A percentile compares a stretch with the other conserved stretches of the same genome.
These are phyloP conservation scores for Cinnamomum chago DNA, from an alignment of 164 flowering plant species.

Conservation along the genomic window DNA sequence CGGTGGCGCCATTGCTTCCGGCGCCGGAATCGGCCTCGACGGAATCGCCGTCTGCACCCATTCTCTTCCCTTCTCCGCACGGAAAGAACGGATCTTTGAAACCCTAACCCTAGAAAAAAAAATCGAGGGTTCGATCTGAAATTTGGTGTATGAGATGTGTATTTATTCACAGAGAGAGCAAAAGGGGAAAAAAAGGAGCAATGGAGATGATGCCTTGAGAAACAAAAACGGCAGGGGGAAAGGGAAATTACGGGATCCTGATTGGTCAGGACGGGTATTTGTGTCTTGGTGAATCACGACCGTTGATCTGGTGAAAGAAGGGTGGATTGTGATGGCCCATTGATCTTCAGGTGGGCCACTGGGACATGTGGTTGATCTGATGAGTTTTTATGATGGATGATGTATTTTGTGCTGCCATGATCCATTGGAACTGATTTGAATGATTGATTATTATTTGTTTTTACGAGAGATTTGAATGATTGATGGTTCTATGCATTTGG, in stretches of 20 bases:
- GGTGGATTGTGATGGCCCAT: background rate
- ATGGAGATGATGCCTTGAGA: background rate
- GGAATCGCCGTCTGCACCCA: slow-evolving; percentile 61
- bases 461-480: too few species aligned
- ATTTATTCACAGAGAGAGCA: background rate
- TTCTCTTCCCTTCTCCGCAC: slow-evolving; percentile 13
- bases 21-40: slow-evolving; percentile 24
- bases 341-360: background rate
- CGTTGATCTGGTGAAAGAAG: too few species aligned
- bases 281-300: too few species aligned
- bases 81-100: background rate
- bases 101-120: slow-evolving; percentile 14
- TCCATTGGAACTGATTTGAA: too few species aligned
- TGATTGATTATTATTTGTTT: too few species aligned
- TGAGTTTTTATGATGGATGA: too few species aligned
- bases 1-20: slow-evolving; percentile 22
- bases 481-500: too few species aligned
- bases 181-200: background rate
- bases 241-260: background rate
- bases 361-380: too few species aligned
- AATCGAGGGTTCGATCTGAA: background rate
- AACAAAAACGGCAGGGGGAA: background rate
- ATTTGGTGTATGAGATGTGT: too few species aligned
- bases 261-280: too few species aligned
- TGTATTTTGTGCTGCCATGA: too few species aligned